Conservation (phyloP, 495 filamentous ascomycete genomes). For the Platismatia glauca region DNA sequence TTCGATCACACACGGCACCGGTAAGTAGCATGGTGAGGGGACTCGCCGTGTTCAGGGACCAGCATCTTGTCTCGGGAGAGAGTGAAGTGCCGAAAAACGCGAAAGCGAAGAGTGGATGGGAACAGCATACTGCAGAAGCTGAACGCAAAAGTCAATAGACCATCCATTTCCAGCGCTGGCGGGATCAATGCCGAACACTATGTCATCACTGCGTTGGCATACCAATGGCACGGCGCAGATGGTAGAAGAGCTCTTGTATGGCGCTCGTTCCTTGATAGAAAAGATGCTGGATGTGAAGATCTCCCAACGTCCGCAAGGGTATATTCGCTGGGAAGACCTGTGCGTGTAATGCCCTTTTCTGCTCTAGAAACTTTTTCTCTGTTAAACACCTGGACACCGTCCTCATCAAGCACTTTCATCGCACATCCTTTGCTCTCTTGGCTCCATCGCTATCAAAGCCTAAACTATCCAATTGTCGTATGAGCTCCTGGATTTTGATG, state of each 20-base stretch:
- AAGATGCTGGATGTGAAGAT: background rate
- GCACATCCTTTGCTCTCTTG: slow-evolving; percentile 28
- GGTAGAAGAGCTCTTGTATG: background rate
- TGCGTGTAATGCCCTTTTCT: background rate
- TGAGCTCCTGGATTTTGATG: slow-evolving; percentile 89
- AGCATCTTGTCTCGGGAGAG: background rate
- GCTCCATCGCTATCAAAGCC: slow-evolving; percentile 66
- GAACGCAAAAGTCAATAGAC: background rate
- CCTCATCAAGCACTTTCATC: background rate
- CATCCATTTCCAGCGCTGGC: background rate
- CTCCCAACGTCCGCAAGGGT: background rate
- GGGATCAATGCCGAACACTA: background rate
- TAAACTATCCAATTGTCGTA: slow-evolving; percentile 75
- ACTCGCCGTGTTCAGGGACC: background rate
- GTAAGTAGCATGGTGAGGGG: background rate
- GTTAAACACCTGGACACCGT: background rate
- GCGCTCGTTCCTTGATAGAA: background rate
- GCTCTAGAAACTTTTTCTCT: background rate
- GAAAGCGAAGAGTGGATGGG: background rate
- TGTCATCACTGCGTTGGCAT: background rate
- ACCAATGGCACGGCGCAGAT: background rate
- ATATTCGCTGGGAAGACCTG: background rate
- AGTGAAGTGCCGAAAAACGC: background rate
- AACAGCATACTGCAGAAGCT: background rate
- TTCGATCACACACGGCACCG: background rate